Evolutionary conservation across 2,329 filamentous ascomycete genomes (phyloP), one percentile per base, ranked within the genome.

Genomic region (Fusarium sp.): DNA sequence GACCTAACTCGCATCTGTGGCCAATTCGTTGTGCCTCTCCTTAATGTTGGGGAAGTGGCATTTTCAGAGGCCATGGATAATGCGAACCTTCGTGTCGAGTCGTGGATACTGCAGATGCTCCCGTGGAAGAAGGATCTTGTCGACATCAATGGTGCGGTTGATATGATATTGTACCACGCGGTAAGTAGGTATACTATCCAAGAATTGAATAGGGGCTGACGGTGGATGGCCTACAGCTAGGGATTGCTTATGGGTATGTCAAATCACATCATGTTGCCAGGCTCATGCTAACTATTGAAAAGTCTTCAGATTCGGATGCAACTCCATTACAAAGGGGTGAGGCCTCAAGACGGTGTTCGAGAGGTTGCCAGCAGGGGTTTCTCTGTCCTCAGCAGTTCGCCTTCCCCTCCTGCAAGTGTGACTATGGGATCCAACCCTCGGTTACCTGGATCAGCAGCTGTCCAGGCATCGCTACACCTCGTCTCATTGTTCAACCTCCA

Each of bases 221-320:
- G 54, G 9, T 22, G 1, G 31, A 14, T 33, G 31, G 6, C 16
- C 10, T 63, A 29, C 24, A 78, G 77, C 29, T 79, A 14, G 67
- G 50, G 18, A 63, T 78, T 33, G 78, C 77, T 9, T 67, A 77
- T 66, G 70, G 74, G 77, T 78, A 70, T 48, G 77, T 58, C 27
- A 20, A 39, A 67, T 35, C 5, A 35, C 64, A 27, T 16, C 5
- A 11, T 5, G 10, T 10, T 22, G 6, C 22, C 14, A 31, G 18
- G 1, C 27, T 52, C 18, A 6, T 31, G 16, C 39, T 14, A 56
- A 45, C 27, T 41, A 60, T 31, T 35, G 14, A 18, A 20, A 56
- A 78, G 77, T 16, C 65, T 79, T 20, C 74, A 73, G n/a, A 65
- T 79, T 24, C 74, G 66, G 27, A 75, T 78, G 39, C 72, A 76